Percentiles rank a stretch among this genome's conserved stretches.
These are phyloP conservation scores for Wilcoxina mikolae DNA, from an alignment of 495 filamentous ascomycete genomes.

Conservation along the genomic window DNA sequence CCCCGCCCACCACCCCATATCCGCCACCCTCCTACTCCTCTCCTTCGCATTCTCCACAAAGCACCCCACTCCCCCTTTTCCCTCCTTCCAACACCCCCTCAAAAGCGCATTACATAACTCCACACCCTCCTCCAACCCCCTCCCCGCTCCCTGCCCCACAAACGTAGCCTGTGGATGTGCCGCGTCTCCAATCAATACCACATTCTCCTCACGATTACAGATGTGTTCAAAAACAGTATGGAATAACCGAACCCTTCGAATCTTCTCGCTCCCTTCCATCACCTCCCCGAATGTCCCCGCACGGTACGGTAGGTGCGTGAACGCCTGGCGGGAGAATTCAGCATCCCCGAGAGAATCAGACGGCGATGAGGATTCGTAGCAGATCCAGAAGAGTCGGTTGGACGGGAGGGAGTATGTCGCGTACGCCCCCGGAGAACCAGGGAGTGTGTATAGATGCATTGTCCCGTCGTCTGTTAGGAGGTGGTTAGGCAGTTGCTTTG, in stretches of 20 bases:
- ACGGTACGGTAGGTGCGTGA: constrained; percentile 6
- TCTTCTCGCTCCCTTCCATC: neutral
- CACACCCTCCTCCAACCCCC: constrained; percentile 15
- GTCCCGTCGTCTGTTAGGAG: neutral
- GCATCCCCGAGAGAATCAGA: constrained; percentile 5
- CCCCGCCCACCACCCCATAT: constrained; percentile 18
- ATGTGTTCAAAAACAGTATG: constrained; percentile 11
- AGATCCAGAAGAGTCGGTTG: constrained; percentile 18
- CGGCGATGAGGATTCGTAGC: constrained; percentile 8
- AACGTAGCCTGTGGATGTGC: constrained; percentile 21
- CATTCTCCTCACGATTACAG: neutral
- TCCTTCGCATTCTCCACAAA: neutral
- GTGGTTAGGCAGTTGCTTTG: constrained; percentile 6
- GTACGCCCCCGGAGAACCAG: constrained; percentile 12
- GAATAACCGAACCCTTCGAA: constrained; percentile 4
- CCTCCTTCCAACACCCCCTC: constrained; percentile 1
- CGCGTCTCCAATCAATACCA: constrained; percentile 17
- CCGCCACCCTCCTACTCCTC: constrained; percentile 8
- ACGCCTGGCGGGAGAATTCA: constrained; percentile 1
- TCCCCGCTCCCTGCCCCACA: constrained; percentile 16
- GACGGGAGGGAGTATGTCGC: constrained; percentile 15
- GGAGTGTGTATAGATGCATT: constrained; percentile 5
- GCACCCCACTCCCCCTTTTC: neutral
- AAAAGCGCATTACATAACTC: constrained; percentile 8
- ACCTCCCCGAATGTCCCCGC: neutral